phyloP scores from a whole-genome alignment of 2,329 filamentous ascomycete species.

The Paraphaeosphaeria sporulosa region DNA sequence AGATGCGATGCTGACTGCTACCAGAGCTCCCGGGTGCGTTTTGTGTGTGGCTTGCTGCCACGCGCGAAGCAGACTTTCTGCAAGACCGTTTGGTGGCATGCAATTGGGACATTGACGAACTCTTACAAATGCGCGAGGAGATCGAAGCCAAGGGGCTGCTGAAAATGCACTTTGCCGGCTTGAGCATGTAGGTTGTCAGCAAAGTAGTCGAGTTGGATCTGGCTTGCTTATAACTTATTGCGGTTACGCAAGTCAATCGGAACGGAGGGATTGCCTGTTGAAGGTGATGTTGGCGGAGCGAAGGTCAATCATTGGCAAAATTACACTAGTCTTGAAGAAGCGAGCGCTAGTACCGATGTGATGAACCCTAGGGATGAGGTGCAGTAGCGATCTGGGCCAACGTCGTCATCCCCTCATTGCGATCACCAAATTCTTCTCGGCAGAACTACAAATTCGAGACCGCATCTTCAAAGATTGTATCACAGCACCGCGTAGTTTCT shows the following conservation, averaged over 20 bases:
- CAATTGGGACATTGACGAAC: constrained; percentile 8
- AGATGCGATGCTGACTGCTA: neutral
- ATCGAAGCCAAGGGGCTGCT: neutral
- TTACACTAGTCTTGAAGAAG: neutral
- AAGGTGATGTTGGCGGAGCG: no score
- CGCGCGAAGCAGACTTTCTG: constrained; percentile 2
- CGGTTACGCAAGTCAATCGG: neutral
- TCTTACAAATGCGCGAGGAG: constrained; percentile 1
- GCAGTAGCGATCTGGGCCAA: neutral
- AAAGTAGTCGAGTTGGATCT: neutral
- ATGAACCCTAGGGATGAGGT: neutral
- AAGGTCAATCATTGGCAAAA: neutral
- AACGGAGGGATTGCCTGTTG: neutral
- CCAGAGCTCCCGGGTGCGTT: constrained; percentile 4
- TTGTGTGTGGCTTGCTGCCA: constrained; percentile 6
- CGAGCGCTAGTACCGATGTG: neutral
- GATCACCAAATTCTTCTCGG: neutral
- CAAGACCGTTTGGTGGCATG: neutral
- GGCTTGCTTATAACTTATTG: neutral
- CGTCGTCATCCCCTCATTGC: neutral
- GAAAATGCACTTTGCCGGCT: neutral
- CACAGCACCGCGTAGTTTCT: neutral
- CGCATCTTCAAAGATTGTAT: neutral
- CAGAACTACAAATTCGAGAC: neutral
- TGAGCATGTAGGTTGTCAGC: neutral